These are phyloP conservation scores for Calocera cornea DNA, from an alignment of 768 basidiomycete genomes.

Conservation along the genomic window DNA sequence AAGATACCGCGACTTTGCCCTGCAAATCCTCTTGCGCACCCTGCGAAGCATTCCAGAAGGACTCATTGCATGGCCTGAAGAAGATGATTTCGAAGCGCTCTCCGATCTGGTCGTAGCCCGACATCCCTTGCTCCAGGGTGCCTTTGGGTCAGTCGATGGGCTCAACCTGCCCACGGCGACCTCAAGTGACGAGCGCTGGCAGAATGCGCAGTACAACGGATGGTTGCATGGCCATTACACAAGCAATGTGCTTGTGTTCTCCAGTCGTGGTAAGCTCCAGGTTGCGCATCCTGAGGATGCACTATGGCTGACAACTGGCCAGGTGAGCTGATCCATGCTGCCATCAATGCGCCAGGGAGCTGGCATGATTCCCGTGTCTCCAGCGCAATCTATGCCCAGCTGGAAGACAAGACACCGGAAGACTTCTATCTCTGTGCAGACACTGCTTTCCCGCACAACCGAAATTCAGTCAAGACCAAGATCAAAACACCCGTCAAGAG, in stretches of 20 bases:
- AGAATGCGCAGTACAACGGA: constrained; percentile 37
- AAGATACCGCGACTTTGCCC: constrained; percentile 26
- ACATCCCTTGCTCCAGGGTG: constrained; percentile 26
- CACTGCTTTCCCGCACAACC: constrained; percentile 34
- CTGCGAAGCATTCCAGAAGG: constrained; percentile 24
- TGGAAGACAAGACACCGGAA: constrained; percentile 25
- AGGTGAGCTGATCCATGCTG: constrained; percentile 28
- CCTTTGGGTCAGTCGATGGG: constrained; percentile 34
- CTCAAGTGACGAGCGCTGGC: constrained; percentile 29
- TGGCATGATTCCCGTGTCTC: constrained; percentile 39
- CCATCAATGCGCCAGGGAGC: constrained; percentile 33
- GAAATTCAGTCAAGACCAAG: constrained; percentile 20
- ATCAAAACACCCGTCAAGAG: constrained; percentile 31
- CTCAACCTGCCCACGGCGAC: constrained; percentile 28
- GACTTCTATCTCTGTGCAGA: constrained; percentile 34
- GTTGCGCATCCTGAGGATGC: not conserved
- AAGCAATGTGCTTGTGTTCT: constrained; percentile 30
- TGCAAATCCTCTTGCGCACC: constrained; percentile 22
- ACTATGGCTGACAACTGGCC: not conserved
- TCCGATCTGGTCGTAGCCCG: constrained; percentile 17
- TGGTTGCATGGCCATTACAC: constrained; percentile 33
- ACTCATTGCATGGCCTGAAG: constrained; percentile 21
- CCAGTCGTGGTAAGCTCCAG: constrained; percentile 18
- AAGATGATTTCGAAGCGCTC: not conserved
- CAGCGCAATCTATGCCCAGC: constrained; percentile 27